phyloP scores from a whole-genome alignment of 129 eudicot species.

The Tagetes erecta region DNA sequence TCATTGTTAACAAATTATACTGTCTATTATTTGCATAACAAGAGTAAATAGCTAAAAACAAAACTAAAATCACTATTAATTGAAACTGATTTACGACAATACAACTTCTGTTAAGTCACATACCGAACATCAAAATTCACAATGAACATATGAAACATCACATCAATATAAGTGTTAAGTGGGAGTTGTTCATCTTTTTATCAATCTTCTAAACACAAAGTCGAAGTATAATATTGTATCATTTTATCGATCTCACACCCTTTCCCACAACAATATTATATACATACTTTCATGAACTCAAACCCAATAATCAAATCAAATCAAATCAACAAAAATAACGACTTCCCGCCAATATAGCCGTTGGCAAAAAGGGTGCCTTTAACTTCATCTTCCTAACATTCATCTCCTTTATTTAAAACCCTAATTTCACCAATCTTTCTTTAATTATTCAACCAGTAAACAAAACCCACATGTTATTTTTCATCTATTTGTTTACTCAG shows the following conservation, averaged over 20 bases:
- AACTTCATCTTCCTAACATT: slow-evolving; percentile 63
- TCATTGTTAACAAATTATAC: too few species aligned
- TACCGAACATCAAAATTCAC: too few species aligned
- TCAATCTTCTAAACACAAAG: too few species aligned
- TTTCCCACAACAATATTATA: slow-evolving; percentile 3
- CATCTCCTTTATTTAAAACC: slow-evolving; percentile 53
- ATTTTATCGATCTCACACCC: neutral
- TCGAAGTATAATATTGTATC: neutral
- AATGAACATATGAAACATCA: too few species aligned
- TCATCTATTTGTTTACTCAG: slow-evolving; percentile 37
- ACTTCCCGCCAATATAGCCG: slow-evolving; percentile 65
- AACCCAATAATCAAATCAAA: neutral
- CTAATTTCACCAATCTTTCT: slow-evolving; percentile 36
- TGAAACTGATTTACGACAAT: too few species aligned
- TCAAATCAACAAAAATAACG: neutral
- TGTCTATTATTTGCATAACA: too few species aligned
- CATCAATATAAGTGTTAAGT: too few species aligned
- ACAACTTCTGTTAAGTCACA: too few species aligned
- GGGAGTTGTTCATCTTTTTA: too few species aligned
- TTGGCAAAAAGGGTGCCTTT: slow-evolving; percentile 81
- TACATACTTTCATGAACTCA: neutral
- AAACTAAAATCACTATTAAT: too few species aligned
- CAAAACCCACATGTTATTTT: slow-evolving; percentile 53
- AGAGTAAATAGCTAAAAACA: too few species aligned
- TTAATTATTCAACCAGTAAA: slow-evolving; percentile 29